Evolutionary conservation across 371 early-diverging fungal genomes (phyloP).

Genomic region (Mortierella sp.): DNA sequence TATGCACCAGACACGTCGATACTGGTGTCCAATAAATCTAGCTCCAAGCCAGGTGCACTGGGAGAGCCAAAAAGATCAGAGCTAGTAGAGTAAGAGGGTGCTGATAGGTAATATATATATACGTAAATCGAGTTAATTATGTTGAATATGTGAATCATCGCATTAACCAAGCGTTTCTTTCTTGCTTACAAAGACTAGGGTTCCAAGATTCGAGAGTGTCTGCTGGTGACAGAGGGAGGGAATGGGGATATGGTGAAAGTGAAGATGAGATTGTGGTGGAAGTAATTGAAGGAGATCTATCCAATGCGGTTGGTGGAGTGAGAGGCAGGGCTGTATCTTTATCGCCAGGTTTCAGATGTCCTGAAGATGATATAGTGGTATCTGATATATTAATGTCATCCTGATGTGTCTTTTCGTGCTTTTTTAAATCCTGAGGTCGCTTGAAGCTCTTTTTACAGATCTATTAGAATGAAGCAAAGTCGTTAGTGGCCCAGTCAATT

Average conservation of each 20-base stretch:
- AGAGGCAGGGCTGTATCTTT: conserved; percentile 18
- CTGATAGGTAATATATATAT: conserved; percentile 10
- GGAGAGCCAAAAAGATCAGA: conserved; percentile 47
- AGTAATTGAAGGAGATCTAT: conserved; percentile 44
- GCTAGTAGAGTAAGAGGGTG: conserved; percentile 45
- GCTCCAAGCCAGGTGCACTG: conserved; percentile 31
- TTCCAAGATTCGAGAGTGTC: conserved; percentile 50
- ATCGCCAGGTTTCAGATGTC: conserved; percentile 21
- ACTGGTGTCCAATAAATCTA: conserved; percentile 35
- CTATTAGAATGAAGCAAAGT: conserved; percentile 49
- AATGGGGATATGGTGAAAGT: conserved; percentile 39
- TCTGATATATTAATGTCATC: conserved; percentile 57
- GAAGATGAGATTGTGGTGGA: conserved; percentile 23
- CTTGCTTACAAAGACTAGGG: conserved; percentile 43
- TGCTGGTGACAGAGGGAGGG: conserved; percentile 46
- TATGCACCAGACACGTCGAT: conserved; percentile 35
- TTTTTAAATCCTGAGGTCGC: conserved; percentile 94
- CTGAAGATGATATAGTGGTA: conserved; percentile 23
- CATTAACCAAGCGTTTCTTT: not conserved
- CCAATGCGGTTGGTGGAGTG: conserved; percentile 54
- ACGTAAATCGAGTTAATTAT: not conserved
- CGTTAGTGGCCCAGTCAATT: not conserved
- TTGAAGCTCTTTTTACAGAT: conserved; percentile 90
- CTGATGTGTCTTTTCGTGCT: conserved; percentile 90
- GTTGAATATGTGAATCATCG: not conserved